These are phyloP conservation scores for Debaryomyces coudertii DNA, from an alignment of 1,139 yeast genomes.

Conservation along the genomic window DNA sequence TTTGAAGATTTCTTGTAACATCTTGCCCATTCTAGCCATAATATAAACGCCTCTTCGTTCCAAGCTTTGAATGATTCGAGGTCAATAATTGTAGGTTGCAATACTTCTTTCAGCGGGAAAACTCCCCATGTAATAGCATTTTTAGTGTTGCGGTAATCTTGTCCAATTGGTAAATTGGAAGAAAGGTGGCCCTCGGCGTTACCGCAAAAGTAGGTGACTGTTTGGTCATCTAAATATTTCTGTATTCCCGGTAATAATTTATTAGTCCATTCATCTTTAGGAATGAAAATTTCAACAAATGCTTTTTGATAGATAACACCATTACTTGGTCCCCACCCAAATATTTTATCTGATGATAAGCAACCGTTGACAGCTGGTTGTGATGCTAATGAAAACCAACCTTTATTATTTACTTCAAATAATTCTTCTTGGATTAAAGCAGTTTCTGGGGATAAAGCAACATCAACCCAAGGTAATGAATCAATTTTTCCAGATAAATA, in stretches of 20 bases:
- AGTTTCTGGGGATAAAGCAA: conserved; percentile 85
- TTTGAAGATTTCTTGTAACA: conserved; percentile 63
- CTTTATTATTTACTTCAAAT: conserved; percentile 71
- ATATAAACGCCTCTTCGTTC: conserved; percentile 90
- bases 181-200: conserved; percentile 59
- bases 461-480: conserved; percentile 89
- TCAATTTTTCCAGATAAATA: conserved; percentile 78
- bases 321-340: conserved; percentile 96
- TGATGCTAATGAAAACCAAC: conserved; percentile 87
- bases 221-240: conserved; percentile 39
- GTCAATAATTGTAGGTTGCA: conserved; percentile 87
- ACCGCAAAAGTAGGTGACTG: conserved; percentile 73
- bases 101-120: conserved; percentile 82
- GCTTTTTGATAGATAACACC: conserved; percentile 94
- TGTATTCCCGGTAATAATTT: conserved; percentile 57
- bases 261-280: conserved; percentile 76
- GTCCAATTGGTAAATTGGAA: conserved; percentile 54
- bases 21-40: conserved; percentile 92
- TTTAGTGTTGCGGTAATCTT: conserved; percentile 35
- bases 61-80: conserved; percentile 88
- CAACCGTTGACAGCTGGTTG: conserved; percentile 91
- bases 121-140: conserved; percentile 97
- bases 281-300: conserved; percentile 80
- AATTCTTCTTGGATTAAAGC: conserved; percentile 90
- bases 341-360: conserved; percentile 76